Conservation (phyloP, 495 filamentous ascomycete species). For the Penicillium coffeae region DNA sequence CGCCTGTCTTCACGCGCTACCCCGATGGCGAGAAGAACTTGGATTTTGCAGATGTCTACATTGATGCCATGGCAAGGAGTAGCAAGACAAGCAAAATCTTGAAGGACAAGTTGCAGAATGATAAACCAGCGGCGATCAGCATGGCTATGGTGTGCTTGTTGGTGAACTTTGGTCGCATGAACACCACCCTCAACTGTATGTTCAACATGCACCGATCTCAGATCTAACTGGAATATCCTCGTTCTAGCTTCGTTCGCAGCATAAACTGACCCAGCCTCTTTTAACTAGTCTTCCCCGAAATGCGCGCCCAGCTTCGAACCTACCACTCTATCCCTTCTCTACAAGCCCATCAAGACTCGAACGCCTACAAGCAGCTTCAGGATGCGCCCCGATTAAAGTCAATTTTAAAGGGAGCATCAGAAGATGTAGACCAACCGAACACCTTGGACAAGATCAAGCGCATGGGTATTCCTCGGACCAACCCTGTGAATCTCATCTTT, state of each 20-base stretch:
- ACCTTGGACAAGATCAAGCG: conserved; percentile 78
- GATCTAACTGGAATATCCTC: too few relatives aligned
- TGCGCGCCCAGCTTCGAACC: conserved; percentile 95
- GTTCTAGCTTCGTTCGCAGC: too few relatives aligned
- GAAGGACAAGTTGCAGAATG: conserved; percentile 91
- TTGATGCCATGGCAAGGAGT: conserved; percentile 96
- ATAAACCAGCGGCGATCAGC: conserved; percentile 84
- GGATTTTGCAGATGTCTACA: conserved; percentile 93
- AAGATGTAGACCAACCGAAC: conserved; percentile 83
- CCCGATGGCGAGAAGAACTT: conserved; percentile 64
- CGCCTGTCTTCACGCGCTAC: conserved; percentile 82
- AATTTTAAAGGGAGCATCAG: conserved; percentile 93
- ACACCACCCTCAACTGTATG: conserved; percentile 95
- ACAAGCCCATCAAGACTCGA: conserved; percentile 90
- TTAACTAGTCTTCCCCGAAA: conserved; percentile 88
- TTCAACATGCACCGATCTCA: conserved; percentile 6
- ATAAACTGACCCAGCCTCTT: conserved; percentile 30
- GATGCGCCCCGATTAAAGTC: conserved; percentile 95
- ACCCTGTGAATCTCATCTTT: conserved; percentile 96
- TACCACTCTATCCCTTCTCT: conserved; percentile 97
- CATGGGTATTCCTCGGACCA: conserved; percentile 71
- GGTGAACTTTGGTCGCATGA: conserved; percentile 98
- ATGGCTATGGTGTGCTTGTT: conserved; percentile 99
- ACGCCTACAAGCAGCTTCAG: conserved; percentile 96
- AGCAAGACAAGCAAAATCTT: conserved; percentile 99